Evolutionary conservation across 2,329 filamentous ascomycete genomes (phyloP).

Genomic region (Blastomyces gilchristii): DNA sequence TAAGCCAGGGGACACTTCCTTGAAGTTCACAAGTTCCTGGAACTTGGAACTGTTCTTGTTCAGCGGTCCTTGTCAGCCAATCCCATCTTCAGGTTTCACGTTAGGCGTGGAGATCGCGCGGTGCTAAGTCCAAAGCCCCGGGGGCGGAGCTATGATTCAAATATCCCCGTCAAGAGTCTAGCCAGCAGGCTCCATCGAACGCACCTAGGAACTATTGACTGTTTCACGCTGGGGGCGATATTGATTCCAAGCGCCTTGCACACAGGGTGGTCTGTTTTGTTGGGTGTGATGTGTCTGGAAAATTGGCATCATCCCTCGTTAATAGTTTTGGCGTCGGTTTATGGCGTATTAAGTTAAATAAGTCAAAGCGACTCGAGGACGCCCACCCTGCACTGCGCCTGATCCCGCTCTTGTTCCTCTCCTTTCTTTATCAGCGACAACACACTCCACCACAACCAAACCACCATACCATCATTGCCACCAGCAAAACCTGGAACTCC

Average conservation of each 20-base stretch:
- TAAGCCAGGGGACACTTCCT: neutral
- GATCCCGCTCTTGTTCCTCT: neutral
- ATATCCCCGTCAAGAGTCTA: slow-evolving; percentile 2
- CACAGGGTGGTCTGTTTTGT: neutral
- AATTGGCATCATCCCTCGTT: neutral
- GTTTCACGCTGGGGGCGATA: neutral
- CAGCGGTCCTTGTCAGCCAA: neutral
- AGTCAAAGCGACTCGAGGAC: neutral
- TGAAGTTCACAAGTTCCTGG: slow-evolving; percentile 6
- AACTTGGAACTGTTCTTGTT: neutral
- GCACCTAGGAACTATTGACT: neutral
- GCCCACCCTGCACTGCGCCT: neutral
- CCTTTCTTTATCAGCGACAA: neutral
- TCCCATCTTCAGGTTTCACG: neutral
- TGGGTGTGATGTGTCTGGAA: slow-evolving; percentile 6
- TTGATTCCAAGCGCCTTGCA: neutral
- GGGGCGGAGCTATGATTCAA: slow-evolving; percentile 6
- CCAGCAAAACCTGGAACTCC: neutral
- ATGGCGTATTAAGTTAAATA: neutral
- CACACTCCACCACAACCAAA: neutral
- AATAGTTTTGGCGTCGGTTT: neutral
- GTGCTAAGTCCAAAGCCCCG: neutral
- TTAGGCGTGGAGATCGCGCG: neutral
- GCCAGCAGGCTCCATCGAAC: neutral
- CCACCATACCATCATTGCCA: neutral